A percentile compares a stretch with the other conserved stretches of the same genome.
These are phyloP conservation scores for Furcasterigmium sp. DNA, from an alignment of 2,329 filamentous ascomycete species.

Conservation along the genomic window DNA sequence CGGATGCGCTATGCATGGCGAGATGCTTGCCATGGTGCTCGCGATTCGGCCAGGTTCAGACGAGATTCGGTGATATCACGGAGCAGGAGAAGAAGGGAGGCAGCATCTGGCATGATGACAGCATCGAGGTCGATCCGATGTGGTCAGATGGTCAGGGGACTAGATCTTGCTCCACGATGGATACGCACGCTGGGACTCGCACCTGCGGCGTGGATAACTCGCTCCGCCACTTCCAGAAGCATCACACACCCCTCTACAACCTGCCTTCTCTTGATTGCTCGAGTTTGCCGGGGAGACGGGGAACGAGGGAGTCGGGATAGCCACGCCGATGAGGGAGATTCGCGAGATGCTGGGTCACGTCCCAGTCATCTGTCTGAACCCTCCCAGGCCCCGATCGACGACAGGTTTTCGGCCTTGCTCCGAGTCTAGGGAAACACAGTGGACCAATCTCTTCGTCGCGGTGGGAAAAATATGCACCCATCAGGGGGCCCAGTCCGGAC, in stretches of 20 bases:
- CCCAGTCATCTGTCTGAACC: neutral
- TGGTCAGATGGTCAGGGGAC: too few relatives aligned
- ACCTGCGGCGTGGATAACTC: too few relatives aligned
- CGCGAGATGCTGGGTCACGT: neutral
- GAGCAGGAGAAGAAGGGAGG: too few relatives aligned
- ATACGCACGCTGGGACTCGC: too few relatives aligned
- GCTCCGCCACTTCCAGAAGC: neutral
- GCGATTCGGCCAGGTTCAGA: too few relatives aligned
- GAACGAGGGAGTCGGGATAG: neutral
- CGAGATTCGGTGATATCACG: too few relatives aligned
- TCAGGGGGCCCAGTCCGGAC: neutral
- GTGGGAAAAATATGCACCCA: neutral
- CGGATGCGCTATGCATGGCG: too few relatives aligned
- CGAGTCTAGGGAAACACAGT: neutral
- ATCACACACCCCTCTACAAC: neutral
- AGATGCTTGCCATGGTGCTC: too few relatives aligned
- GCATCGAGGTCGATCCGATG: too few relatives aligned
- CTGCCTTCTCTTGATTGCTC: neutral
- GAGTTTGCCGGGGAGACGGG: neutral
- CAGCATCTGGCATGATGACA: too few relatives aligned
- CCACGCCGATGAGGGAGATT: neutral
- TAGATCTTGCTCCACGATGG: too few relatives aligned
- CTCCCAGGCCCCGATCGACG: neutral
- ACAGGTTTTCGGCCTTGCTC: neutral
- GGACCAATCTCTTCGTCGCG: neutral